phyloP scores from a whole-genome alignment of 306 rosid genomes.

The Medicago lupulina region DNA sequence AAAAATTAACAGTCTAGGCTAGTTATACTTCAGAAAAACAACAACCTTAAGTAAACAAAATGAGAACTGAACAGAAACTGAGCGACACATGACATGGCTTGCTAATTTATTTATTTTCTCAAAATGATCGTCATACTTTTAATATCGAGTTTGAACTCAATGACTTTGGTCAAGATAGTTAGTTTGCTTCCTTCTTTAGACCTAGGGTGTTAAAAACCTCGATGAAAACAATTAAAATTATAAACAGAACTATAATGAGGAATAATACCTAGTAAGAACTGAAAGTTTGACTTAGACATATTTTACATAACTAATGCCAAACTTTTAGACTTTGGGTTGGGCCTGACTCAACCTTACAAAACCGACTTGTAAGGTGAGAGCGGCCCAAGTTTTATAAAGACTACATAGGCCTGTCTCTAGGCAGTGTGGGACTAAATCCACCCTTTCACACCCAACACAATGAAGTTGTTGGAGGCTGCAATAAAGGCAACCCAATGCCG shows the following conservation, averaged over 20 bases:
- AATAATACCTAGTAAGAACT: background rate
- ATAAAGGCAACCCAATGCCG: no score
- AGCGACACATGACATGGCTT: background rate
- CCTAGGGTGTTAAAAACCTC: slow-evolving; percentile 11
- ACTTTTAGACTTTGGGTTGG: no score
- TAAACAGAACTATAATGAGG: background rate
- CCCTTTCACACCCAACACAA: no score
- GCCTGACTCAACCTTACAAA: no score
- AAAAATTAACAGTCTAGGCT: slow-evolving; percentile 11
- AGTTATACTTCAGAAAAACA: slow-evolving; percentile 14
- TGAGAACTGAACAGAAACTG: slow-evolving; percentile 2
- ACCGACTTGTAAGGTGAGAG: no score
- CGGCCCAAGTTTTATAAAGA: no score
- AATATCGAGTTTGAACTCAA: slow-evolving; percentile 26
- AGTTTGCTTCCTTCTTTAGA: background rate
- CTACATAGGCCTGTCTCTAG: no score
- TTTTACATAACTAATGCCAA: slow-evolving; percentile 7
- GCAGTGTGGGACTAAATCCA: no score
- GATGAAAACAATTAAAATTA: slow-evolving; percentile 7
- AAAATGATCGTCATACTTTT: slow-evolving; percentile 3
- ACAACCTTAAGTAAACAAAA: background rate
- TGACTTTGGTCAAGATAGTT: slow-evolving; percentile 24
- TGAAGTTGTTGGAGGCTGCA: no score
- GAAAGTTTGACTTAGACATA: background rate
- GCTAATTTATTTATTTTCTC: slow-evolving; percentile 17